These are phyloP conservation scores for Solanum clarkiae DNA, from an alignment of 257 asterid species.

Conservation along the genomic window DNA sequence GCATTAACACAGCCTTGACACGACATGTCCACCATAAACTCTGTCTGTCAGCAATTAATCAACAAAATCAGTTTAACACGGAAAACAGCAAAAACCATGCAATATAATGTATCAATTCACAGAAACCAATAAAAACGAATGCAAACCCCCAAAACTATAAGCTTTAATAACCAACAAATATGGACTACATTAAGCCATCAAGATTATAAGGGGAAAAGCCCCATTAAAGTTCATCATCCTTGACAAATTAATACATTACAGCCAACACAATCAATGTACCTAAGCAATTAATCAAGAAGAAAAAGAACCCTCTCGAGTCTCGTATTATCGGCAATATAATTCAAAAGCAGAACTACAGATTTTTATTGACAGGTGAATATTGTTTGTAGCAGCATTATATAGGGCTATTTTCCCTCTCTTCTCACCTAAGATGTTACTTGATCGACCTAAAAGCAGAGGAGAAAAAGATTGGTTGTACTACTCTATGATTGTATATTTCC, in stretches of 20 bases:
- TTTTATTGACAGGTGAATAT: neutral
- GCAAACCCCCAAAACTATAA: neutral
- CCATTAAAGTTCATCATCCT: neutral
- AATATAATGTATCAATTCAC: neutral
- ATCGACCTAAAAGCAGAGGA: neutral
- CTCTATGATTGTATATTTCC: neutral
- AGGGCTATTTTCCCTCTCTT: neutral
- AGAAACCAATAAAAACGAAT: neutral
- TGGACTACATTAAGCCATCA: neutral
- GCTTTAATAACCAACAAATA: neutral
- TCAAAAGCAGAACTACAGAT: neutral
- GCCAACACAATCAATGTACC: neutral
- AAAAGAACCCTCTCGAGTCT: neutral
- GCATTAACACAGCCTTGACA: constrained; percentile 87
- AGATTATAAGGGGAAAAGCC: neutral
- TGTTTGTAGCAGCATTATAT: neutral
- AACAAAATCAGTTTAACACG: neutral
- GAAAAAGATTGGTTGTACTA: neutral
- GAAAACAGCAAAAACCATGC: neutral
- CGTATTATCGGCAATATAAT: neutral
- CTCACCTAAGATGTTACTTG: neutral
- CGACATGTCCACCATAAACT: constrained; percentile 90
- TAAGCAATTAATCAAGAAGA: neutral
- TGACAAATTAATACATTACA: neutral
- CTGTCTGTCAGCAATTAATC: constrained; percentile 42